Conservation (phyloP, 2,329 filamentous ascomycete genomes). For the Aspergillus tubingensis region DNA sequence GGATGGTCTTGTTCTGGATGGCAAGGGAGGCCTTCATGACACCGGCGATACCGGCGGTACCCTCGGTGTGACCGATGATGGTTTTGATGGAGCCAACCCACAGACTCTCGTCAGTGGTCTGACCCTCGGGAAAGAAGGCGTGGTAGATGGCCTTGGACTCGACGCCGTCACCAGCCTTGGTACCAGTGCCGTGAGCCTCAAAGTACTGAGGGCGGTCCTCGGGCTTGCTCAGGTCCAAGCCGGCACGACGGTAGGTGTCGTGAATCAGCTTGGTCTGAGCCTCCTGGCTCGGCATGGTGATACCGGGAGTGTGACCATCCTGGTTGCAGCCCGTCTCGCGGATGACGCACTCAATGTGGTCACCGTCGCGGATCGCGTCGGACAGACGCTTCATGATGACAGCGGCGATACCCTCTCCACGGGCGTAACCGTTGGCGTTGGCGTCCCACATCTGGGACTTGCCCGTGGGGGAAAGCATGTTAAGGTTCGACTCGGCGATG, state of each 20-base stretch:
- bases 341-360: constrained; percentile 7
- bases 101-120: background rate
- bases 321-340: constrained; percentile 36
- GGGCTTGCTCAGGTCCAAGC: constrained; percentile 34
- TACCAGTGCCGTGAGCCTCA: constrained; percentile 50
- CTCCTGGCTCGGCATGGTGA: constrained; percentile 37
- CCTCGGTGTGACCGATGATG: constrained; percentile 16
- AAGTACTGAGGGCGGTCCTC: constrained; percentile 44
- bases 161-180: constrained; percentile 5
- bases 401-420: constrained; percentile 11
- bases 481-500: constrained; percentile 12
- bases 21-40: constrained; percentile 26
- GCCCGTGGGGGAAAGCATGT: constrained; percentile 36
- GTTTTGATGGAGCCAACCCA: constrained; percentile 18
- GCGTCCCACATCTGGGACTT: constrained; percentile 27
- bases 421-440: constrained; percentile 15
- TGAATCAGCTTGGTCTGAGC: constrained; percentile 46
- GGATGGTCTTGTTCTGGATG: constrained; percentile 25
- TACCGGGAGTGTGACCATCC: constrained; percentile 38
- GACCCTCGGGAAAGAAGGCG: background rate
- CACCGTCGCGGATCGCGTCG: constrained; percentile 7
- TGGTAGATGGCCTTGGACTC: constrained; percentile 10
- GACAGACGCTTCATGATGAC: constrained; percentile 5
- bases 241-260: constrained; percentile 41
- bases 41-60: constrained; percentile 25